These are phyloP conservation scores for Cytidiella melzeri DNA, from an alignment of 768 basidiomycete species.

Conservation along the genomic window DNA sequence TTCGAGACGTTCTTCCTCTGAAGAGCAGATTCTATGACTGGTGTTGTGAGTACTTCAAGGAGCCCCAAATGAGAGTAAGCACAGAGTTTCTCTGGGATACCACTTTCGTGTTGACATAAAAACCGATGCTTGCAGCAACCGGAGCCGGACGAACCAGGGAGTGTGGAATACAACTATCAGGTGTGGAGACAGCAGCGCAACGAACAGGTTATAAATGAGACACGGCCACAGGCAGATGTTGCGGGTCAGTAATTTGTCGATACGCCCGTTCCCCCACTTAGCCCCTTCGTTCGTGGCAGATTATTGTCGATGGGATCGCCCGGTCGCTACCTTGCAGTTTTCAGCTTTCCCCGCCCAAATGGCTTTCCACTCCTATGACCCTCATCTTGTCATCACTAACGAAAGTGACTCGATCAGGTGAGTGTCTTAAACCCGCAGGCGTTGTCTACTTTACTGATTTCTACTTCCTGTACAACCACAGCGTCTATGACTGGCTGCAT, in stretches of 20 bases:
- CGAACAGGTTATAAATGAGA: slow-evolving; percentile 69
- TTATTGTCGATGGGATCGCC: slow-evolving; percentile 62
- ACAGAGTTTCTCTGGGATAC: slow-evolving; percentile 16
- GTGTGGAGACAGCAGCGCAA: slow-evolving; percentile 92
- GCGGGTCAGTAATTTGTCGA: slow-evolving; percentile 52
- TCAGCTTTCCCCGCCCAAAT: slow-evolving; percentile 63
- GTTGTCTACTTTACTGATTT: neutral
- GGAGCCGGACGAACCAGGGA: slow-evolving; percentile 94
- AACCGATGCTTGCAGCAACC: slow-evolving; percentile 72
- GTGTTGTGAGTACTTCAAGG: slow-evolving; percentile 96
- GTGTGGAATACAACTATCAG: slow-evolving; percentile 89
- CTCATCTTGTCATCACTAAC: slow-evolving; percentile 81
- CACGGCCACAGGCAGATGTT: slow-evolving; percentile 57
- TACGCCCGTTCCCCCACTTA: neutral
- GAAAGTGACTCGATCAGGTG: slow-evolving; percentile 84
- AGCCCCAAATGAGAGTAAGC: slow-evolving; percentile 94
- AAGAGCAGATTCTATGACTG: slow-evolving; percentile 93
- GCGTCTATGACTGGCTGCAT: slow-evolving; percentile 93
- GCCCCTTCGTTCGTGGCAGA: slow-evolving; percentile 32
- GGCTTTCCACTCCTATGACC: slow-evolving; percentile 89
- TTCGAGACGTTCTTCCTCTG: slow-evolving; percentile 81
- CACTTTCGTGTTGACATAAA: neutral
- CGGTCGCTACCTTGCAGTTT: slow-evolving; percentile 59
- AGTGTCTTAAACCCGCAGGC: slow-evolving; percentile 13
- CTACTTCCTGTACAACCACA: slow-evolving; percentile 27